These are phyloP conservation scores for Trapa incisa DNA, from an alignment of 345 rosid species.

Conservation along the genomic window DNA sequence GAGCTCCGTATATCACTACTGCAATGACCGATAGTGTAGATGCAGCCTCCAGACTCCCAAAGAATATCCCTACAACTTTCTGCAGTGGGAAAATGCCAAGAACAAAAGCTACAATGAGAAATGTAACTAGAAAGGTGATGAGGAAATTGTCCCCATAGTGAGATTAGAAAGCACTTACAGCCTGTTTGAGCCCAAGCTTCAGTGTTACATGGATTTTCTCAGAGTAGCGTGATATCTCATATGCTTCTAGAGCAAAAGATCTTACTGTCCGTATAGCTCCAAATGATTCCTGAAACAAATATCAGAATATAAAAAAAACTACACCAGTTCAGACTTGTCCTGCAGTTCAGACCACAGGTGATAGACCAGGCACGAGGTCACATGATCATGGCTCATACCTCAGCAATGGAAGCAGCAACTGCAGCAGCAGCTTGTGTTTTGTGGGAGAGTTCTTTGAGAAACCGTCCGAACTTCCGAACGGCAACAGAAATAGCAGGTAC, in stretches of 20 bases:
- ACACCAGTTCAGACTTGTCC: neutral
- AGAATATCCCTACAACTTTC: constrained; percentile 61
- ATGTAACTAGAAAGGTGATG: constrained; percentile 1
- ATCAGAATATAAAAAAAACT: neutral
- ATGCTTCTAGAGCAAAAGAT: constrained; percentile 79
- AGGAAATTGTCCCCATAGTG: neutral
- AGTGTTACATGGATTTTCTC: constrained; percentile 79
- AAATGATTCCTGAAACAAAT: constrained; percentile 62
- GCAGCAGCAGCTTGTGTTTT: constrained; percentile 96
- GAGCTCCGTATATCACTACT: constrained; percentile 79
- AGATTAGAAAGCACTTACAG: constrained; percentile 33
- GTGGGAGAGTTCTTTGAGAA: constrained; percentile 82
- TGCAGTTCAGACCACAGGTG: too few species aligned
- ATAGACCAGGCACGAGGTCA: neutral
- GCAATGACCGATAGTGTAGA: constrained; percentile 63
- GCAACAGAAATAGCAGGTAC: constrained; percentile 69
- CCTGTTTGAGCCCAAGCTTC: constrained; percentile 75
- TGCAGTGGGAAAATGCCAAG: constrained; percentile 13
- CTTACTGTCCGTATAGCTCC: constrained; percentile 92
- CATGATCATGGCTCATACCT: constrained; percentile 29
- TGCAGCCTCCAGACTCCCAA: constrained; percentile 79
- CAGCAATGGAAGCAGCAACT: constrained; percentile 84
- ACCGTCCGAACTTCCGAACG: constrained; percentile 60
- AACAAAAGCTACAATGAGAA: neutral
- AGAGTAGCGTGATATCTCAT: constrained; percentile 54